phyloP scores from a whole-genome alignment of 2,329 filamentous ascomycete genomes.

The Talaromyces rugulosus region DNA sequence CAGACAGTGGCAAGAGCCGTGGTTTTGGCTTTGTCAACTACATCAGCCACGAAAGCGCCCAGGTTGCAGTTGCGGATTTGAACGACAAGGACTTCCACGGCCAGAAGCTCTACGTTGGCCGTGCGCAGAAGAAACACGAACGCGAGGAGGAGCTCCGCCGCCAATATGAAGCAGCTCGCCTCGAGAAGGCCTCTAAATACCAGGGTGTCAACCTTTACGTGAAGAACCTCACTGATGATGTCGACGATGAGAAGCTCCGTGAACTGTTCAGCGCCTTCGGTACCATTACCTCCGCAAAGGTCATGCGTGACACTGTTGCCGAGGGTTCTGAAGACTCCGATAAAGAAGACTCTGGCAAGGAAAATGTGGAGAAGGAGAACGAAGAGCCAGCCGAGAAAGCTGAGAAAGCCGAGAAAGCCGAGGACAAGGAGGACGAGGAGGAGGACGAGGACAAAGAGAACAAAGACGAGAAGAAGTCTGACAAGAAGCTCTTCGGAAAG shows the following conservation, averaged over 20 bases:
- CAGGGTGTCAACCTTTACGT: slow-evolving; percentile 99
- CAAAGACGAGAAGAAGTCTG: slow-evolving; percentile 51
- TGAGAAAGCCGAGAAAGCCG: slow-evolving; percentile 46
- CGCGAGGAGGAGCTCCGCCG: slow-evolving; percentile 98
- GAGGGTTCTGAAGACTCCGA: slow-evolving; percentile 35
- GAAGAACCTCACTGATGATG: slow-evolving; percentile 96
- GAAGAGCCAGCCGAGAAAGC: slow-evolving; percentile 42
- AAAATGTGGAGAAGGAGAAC: slow-evolving; percentile 32
- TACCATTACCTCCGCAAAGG: slow-evolving; percentile 96
- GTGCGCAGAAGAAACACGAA: slow-evolving; percentile 99
- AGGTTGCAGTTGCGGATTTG: slow-evolving; percentile 82
- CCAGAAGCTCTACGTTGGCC: slow-evolving; percentile 95
- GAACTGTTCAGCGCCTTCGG: slow-evolving; percentile 88
- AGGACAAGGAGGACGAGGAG: slow-evolving; percentile 33
- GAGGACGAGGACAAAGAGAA: slow-evolving; percentile 55
- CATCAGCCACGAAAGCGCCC: slow-evolving; percentile 81
- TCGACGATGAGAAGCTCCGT: slow-evolving; percentile 96
- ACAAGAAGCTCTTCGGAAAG: slow-evolving; percentile 75
- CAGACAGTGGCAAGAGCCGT: slow-evolving; percentile 81
- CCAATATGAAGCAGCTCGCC: slow-evolving; percentile 94
- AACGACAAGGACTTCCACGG: slow-evolving; percentile 89
- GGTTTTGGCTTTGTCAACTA: slow-evolving; percentile 97
- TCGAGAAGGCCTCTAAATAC: slow-evolving; percentile 99
- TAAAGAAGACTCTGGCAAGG: slow-evolving; percentile 30
- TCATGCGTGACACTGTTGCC: slow-evolving; percentile 77